These are phyloP conservation scores for Talaromyces pinophilus DNA, from an alignment of 2,329 filamentous ascomycete species.

Conservation along the genomic window DNA sequence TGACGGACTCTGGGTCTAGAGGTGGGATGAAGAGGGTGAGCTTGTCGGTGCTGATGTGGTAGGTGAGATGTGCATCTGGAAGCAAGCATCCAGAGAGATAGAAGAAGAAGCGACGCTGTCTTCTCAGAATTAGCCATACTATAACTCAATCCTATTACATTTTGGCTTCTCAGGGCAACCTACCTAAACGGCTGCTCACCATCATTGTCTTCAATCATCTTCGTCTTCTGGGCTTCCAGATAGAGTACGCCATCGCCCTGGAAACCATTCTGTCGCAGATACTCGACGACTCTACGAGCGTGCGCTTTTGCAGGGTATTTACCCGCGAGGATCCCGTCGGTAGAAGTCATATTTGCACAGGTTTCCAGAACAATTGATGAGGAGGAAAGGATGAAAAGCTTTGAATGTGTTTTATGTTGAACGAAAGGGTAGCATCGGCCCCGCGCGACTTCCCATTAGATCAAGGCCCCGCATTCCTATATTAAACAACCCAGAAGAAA, in stretches of 20 bases:
- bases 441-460: slow-evolving; percentile 6
- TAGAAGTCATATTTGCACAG: slow-evolving; percentile 32
- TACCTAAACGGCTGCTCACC: slow-evolving; percentile 78
- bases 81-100: slow-evolving; percentile 86
- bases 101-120: slow-evolving; percentile 90
- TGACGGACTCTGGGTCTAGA: slow-evolving; percentile 79
- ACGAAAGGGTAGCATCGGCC: slow-evolving; percentile 7
- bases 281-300: slow-evolving; percentile 77
- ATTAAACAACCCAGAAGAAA: not conserved
- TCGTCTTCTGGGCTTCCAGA: slow-evolving; percentile 79
- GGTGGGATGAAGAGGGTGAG: slow-evolving; percentile 90
- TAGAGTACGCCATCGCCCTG: slow-evolving; percentile 76
- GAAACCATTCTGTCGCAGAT: slow-evolving; percentile 65
- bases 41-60: slow-evolving; percentile 72
- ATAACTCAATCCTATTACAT: too few species aligned
- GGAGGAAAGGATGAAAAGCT: not conserved
- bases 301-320: slow-evolving; percentile 85
- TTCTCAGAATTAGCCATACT: slow-evolving; percentile 37
- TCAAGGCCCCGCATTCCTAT: slow-evolving; percentile 1
- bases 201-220: slow-evolving; percentile 87
- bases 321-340: slow-evolving; percentile 50
- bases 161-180: slow-evolving; percentile 7
- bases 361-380: not conserved
- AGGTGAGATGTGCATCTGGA: slow-evolving; percentile 76
- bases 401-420: not conserved